These are phyloP conservation scores for Salix viminalis DNA, from an alignment of 345 rosid genomes.

Conservation along the genomic window DNA sequence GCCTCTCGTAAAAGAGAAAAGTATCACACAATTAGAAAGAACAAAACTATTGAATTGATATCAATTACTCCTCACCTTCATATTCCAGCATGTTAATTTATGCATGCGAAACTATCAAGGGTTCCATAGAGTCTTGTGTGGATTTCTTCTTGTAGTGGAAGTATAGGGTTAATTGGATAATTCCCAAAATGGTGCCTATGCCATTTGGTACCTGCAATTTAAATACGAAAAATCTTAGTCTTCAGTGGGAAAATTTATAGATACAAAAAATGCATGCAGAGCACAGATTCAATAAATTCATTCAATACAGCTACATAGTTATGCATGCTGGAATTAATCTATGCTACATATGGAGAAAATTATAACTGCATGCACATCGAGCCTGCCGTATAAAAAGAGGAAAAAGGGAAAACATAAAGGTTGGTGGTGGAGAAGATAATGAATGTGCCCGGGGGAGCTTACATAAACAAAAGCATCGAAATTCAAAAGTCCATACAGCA, in stretches of 20 bases:
- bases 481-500: slow-evolving; percentile 63
- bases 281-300: not conserved
- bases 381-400: not conserved
- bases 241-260: not conserved
- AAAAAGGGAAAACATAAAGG: not conserved
- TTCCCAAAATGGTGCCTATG: slow-evolving; percentile 70
- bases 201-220: slow-evolving; percentile 76
- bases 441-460: slow-evolving; percentile 26
- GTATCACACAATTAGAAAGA: not conserved
- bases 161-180: slow-evolving; percentile 61
- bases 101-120: slow-evolving; percentile 47
- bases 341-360: not conserved
- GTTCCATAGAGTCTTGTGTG: slow-evolving; percentile 40
- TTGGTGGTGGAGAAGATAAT: not conserved
- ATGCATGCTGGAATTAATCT: not conserved
- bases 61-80: not conserved
- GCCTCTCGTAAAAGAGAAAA: not conserved
- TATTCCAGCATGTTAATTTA: slow-evolving; percentile 8
- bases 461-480: slow-evolving; percentile 62
- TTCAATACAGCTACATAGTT: not conserved
- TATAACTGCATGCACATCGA: not conserved
- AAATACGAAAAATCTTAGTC: slow-evolving; percentile 8
- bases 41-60: not conserved
- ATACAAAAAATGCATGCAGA: not conserved
- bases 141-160: slow-evolving; percentile 44